Evolutionary conservation across 2,329 filamentous ascomycete species (phyloP), one percentile per base, ranked within the genome.

Genomic region (Talaromyces sp.): DNA sequence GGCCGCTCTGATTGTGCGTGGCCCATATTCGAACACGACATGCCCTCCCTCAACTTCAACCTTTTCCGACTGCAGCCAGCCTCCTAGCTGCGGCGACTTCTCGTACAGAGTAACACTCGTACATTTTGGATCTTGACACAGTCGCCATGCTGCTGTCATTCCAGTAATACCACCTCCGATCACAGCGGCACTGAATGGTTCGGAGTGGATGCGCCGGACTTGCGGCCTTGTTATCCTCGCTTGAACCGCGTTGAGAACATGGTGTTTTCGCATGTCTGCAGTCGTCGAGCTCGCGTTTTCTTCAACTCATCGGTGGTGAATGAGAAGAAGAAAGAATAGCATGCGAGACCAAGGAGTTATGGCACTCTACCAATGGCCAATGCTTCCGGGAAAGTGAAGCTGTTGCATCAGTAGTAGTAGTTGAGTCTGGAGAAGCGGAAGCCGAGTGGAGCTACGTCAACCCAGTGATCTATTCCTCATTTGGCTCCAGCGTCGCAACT

Each of bases 121-220:
- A 59, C 82, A 80, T 3, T 87, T 85, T n/a, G 89, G 82, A 67
- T 87, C 80, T 65, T 85, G 84, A 12, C 86, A 81, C 51, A 96
- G 80, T 73, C 90, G 92, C 78, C 90, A 91, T 31, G 91, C 91
- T 43, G 87, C 83, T 38, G 88, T 84, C 54, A 96, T 83, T 56
- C 92, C 92, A 1, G 91, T 94, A 70, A 96, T 87, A 46, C 92
- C 92, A 62, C 87, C 91, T 57, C 92, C 92, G 31, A 95, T 74
- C 56, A 95, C 81, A 26, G 89, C 90, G 59, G 91, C 74, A 67
- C 78, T 71, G 62, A 72, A 75, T 38, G 69, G 65, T 54, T 72
- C 63, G 31, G 60, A 43, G 54, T 53, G 63, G 59, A 68, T 68
- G 56, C 62, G 63, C 55, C 67, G 68, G 29, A 14, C 32, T 32